A percentile compares a stretch with the other conserved stretches of the same genome.
phyloP scores from a whole-genome alignment of 2,329 filamentous ascomycete species.

The Mollisia scopiformis region DNA sequence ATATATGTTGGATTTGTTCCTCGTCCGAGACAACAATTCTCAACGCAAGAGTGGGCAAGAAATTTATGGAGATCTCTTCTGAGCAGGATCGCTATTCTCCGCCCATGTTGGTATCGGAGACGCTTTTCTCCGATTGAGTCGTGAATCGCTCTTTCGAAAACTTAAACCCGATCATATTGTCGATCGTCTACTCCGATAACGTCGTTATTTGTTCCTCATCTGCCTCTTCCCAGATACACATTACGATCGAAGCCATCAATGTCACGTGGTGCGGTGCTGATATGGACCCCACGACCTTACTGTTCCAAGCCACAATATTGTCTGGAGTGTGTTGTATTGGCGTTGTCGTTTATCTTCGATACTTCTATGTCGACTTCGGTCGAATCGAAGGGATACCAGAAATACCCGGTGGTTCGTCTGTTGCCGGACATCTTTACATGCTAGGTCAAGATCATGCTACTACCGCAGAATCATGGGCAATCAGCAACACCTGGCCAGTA shows the following conservation, averaged over 20 bases:
- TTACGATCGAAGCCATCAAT: neutral
- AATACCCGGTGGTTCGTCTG: neutral
- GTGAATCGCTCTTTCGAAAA: neutral
- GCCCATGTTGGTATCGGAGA: neutral
- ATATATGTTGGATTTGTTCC: neutral
- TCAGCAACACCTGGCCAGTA: neutral
- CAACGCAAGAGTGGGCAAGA: neutral
- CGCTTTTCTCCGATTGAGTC: neutral
- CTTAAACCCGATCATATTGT: neutral
- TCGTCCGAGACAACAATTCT: neutral
- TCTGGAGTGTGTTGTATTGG: neutral
- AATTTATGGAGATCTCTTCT: neutral
- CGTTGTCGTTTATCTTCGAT: neutral
- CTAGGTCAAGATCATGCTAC: neutral
- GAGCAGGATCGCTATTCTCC: neutral
- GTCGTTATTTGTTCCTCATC: neutral
- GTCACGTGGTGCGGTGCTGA: neutral
- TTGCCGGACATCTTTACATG: neutral
- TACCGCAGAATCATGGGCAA: neutral
- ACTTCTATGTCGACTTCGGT: neutral
- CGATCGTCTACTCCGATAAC: neutral
- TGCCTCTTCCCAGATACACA: neutral
- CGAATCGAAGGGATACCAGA: neutral
- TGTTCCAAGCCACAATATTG: neutral
- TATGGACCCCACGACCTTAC: neutral